phyloP scores from a whole-genome alignment of 345 rosid species.

The Gossypium sturtianum region DNA sequence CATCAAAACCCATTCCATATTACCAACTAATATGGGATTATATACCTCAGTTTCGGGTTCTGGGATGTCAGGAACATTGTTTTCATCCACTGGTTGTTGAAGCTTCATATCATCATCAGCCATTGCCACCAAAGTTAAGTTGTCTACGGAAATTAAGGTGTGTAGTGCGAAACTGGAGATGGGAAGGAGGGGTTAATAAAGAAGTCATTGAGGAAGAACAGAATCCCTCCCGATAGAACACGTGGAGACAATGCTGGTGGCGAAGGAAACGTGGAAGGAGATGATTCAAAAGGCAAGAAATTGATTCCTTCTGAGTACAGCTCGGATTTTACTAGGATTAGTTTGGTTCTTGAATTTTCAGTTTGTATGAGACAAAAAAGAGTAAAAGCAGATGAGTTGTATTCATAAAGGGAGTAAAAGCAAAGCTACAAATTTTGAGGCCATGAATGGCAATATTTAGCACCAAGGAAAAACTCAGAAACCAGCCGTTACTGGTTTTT shows the following conservation, averaged over 20 bases:
- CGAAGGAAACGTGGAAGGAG: conserved; percentile 2
- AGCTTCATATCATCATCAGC: background rate
- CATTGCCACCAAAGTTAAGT: background rate
- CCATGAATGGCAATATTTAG: background rate
- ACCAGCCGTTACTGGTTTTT: conserved; percentile 12
- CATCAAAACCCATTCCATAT: background rate
- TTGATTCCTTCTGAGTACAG: conserved; percentile 1
- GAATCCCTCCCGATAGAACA: background rate
- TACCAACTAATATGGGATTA: background rate
- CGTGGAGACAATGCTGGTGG: conserved; percentile 3
- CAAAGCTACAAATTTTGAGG: background rate
- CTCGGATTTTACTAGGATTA: background rate
- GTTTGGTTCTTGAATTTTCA: background rate
- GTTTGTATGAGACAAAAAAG: background rate
- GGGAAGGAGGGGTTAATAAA: background rate
- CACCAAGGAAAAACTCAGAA: background rate
- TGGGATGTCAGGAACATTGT: background rate
- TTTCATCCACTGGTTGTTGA: conserved; percentile 1
- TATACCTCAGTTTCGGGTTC: conserved; percentile 6
- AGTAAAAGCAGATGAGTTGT: conserved; percentile 8
- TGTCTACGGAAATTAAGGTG: background rate
- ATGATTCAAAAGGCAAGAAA: background rate
- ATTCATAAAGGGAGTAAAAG: background rate
- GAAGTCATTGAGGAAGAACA: background rate
- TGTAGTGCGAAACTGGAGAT: background rate